Evolutionary conservation across 179 eudicot genomes (phyloP), one percentile per base, ranked within the genome.

Genomic region (Spinacia oleracea): DNA sequence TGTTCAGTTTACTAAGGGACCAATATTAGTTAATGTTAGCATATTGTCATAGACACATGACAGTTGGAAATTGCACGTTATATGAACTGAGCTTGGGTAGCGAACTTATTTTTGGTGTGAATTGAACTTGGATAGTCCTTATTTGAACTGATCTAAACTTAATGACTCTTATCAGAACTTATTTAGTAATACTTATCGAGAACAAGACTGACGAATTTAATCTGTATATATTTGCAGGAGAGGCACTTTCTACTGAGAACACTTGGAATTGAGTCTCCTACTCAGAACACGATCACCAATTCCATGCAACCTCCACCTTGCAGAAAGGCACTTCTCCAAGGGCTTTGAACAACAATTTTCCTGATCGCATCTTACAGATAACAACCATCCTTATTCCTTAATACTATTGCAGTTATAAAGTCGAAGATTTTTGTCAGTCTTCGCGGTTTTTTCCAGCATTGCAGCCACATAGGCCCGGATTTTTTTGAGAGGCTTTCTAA

Each of bases 241-340:
- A 91, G 91, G 86, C 93, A 88, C 81, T 95, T 91, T 81, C 88
- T 93, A 67, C 82, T 90, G 86, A 91, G 82, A 84, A 85, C 98
- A 65, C 91, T 95, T 25, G 97, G 98, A 84, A 75, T 95, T 75
- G 92, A 94, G 50, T 90, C 94, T 20, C 88, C 94, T 46, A 63
- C 89, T 20, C 75, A 77, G 15, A 83, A 83, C 81, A 76, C 87
- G 74, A 85, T 84, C 77, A 80, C 64, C 76, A 89, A 79, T 78
- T 74, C 85, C 64, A 73, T 91, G 74, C 90, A 87, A 75, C 89
- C 93, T 77, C 98, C 97, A 64, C 83, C 89, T 64, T 95, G 98
- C 87, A 90, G 89, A 86, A 90, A 93, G 86, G 89, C 95, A 46
- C 98, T 93, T 77, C 97, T 95, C 74, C 92, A 93, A 80, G 91